Evolutionary conservation across 768 basidiomycete species (phyloP).

Genomic region (Leucogyrophana mollusca): DNA sequence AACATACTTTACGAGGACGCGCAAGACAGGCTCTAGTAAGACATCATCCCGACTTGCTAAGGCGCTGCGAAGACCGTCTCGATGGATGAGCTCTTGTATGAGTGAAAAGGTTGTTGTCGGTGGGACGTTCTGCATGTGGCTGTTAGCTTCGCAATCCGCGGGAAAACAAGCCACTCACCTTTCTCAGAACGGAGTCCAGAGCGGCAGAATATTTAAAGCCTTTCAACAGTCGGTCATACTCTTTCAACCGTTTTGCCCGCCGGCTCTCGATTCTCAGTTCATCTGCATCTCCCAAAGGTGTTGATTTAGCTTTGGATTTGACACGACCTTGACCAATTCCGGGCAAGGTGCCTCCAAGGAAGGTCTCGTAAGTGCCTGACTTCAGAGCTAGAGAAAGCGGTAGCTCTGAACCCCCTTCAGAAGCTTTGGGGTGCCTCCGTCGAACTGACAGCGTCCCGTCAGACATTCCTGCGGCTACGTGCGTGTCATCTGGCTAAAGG

Average conservation of each 20-base stretch:
- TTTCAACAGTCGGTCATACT: conserved; percentile 90
- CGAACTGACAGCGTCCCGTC: conserved; percentile 99
- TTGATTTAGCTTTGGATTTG: conserved; percentile 47
- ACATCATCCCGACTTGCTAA: conserved; percentile 92
- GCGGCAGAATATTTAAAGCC: conserved; percentile 94
- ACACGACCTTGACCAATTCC: conserved; percentile 54
- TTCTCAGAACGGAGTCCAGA: conserved; percentile 85
- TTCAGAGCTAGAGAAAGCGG: conserved; percentile 39
- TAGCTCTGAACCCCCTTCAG: conserved; percentile 44
- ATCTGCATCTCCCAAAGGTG: conserved; percentile 58
- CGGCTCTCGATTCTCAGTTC: conserved; percentile 79
- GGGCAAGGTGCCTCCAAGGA: conserved; percentile 55
- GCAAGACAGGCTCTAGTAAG: conserved; percentile 87
- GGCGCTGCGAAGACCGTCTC: conserved; percentile 84
- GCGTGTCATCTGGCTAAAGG: conserved; percentile 88
- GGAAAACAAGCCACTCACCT: conserved; percentile 44
- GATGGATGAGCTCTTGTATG: conserved; percentile 89
- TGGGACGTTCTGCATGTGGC: conserved; percentile 60
- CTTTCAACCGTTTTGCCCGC: conserved; percentile 68
- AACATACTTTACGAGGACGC: conserved; percentile 80
- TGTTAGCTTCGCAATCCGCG: neutral
- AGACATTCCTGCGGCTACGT: conserved; percentile 95
- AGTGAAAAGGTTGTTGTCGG: conserved; percentile 87
- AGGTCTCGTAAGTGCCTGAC: conserved; percentile 65
- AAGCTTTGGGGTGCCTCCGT: conserved; percentile 74